phyloP scores from a whole-genome alignment of 2,329 filamentous ascomycete species.

The Botrytis sinoallii region DNA sequence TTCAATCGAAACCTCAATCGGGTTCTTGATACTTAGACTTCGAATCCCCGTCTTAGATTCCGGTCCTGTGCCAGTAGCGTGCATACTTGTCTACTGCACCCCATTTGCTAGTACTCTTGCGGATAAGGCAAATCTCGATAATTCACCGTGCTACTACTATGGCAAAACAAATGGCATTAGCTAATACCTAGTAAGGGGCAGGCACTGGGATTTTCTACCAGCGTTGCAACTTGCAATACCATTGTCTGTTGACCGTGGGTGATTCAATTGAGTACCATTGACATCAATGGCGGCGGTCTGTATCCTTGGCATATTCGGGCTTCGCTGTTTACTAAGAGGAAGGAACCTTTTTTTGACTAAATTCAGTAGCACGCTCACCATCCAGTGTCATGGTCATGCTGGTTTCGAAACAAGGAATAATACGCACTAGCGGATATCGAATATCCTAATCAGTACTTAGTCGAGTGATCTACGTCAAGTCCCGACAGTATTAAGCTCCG shows the following conservation, averaged over 20 bases:
- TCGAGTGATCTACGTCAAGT: not conserved
- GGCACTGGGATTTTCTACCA: not conserved
- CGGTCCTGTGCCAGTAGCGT: not conserved
- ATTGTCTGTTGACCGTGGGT: not conserved
- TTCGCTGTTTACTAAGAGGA: not conserved
- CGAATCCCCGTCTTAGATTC: not conserved
- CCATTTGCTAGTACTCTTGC: not conserved
- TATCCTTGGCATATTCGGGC: not conserved
- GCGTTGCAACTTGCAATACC: not conserved
- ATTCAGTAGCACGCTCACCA: not conserved
- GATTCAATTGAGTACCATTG: not conserved
- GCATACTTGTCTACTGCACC: not conserved
- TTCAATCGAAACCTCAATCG: not conserved
- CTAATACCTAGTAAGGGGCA: not conserved
- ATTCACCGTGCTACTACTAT: not conserved
- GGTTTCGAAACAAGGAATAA: not conserved
- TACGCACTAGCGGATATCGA: not conserved
- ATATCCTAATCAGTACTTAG: not conserved
- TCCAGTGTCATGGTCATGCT: not conserved
- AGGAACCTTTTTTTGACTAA: not conserved
- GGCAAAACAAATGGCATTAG: not conserved
- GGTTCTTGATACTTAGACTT: too few relatives aligned
- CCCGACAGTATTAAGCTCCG: not conserved
- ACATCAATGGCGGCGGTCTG: conserved; percentile 1
- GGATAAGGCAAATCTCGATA: not conserved